Percentiles rank a stretch among this genome's conserved stretches.
phyloP scores from a whole-genome alignment of 2,329 filamentous ascomycete species.

The Calonectria crousiana region DNA sequence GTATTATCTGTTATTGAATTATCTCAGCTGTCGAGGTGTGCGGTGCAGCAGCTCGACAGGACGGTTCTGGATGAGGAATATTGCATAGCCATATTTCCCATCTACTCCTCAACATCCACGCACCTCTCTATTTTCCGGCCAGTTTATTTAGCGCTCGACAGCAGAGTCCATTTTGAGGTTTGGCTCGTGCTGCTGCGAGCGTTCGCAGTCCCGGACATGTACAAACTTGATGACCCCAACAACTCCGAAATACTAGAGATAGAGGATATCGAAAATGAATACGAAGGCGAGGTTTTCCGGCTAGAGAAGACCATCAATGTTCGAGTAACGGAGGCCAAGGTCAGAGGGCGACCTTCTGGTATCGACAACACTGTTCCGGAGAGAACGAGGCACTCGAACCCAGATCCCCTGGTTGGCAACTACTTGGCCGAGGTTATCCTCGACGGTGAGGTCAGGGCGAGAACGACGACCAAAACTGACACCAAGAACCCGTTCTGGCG shows the following conservation, averaged over 20 bases:
- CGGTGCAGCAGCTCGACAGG: slow-evolving; percentile 89
- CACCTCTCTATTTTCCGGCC: slow-evolving; percentile 85
- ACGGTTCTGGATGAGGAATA: slow-evolving; percentile 94
- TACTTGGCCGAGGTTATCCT: slow-evolving; percentile 85
- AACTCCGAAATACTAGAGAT: slow-evolving; percentile 58
- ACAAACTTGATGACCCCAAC: slow-evolving; percentile 69
- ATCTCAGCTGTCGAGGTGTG: slow-evolving; percentile 88
- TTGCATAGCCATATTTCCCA: slow-evolving; percentile 95
- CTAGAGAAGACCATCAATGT: slow-evolving; percentile 72
- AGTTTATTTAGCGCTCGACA: slow-evolving; percentile 89
- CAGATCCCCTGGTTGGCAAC: slow-evolving; percentile 70
- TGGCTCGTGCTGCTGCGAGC: slow-evolving; percentile 95
- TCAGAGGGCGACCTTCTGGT: slow-evolving; percentile 55
- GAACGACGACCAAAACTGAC: slow-evolving; percentile 78
- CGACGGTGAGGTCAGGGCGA: slow-evolving; percentile 82
- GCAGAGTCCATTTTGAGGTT: slow-evolving; percentile 91
- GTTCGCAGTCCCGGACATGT: slow-evolving; percentile 92
- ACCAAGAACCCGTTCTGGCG: slow-evolving; percentile 85
- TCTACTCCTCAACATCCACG: slow-evolving; percentile 82
- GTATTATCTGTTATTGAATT: slow-evolving; percentile 88
- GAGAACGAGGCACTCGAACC: slow-evolving; percentile 38
- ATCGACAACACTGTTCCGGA: slow-evolving; percentile 40
- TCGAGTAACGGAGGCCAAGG: slow-evolving; percentile 72
- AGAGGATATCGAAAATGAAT: slow-evolving; percentile 53
- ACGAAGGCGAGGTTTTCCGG: slow-evolving; percentile 66